A percentile compares a stretch with the other conserved stretches of the same genome.
These are phyloP conservation scores for Massospora cicadina DNA, from an alignment of 371 early-diverging fungal species.

Conservation along the genomic window DNA sequence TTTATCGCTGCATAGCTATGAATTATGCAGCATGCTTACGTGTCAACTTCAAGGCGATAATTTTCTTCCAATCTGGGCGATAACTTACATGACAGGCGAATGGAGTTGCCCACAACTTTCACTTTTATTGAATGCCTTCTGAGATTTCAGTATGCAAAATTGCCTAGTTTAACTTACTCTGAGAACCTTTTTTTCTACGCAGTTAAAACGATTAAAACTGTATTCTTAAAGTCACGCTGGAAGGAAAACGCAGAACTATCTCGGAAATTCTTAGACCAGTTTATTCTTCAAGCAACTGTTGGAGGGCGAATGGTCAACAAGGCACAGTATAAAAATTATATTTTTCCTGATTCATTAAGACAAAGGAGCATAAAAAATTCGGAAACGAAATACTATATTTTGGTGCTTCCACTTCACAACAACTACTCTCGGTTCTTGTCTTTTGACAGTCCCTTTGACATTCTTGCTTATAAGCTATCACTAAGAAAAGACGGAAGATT, in stretches of 20 bases:
- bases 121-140: background rate
- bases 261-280: background rate
- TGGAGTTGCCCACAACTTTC: background rate
- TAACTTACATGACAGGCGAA: background rate
- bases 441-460: background rate
- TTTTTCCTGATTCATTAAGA: background rate
- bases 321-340: background rate
- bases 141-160: background rate
- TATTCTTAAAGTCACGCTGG: background rate
- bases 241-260: background rate
- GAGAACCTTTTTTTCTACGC: background rate
- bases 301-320: background rate
- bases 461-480: background rate
- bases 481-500: background rate
- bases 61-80: background rate
- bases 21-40: background rate
- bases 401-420: background rate
- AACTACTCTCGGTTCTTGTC: background rate
- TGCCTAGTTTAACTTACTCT: background rate
- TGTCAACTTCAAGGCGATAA: background rate
- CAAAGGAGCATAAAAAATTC: background rate
- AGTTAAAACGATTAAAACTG: background rate
- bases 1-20: conserved; percentile 2
- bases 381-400: background rate
- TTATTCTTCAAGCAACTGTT: background rate